Evolutionary conservation across 106 monocot species (phyloP), one percentile per base, ranked within the genome.

Genomic region (Alisma plantagoaquatica): DNA sequence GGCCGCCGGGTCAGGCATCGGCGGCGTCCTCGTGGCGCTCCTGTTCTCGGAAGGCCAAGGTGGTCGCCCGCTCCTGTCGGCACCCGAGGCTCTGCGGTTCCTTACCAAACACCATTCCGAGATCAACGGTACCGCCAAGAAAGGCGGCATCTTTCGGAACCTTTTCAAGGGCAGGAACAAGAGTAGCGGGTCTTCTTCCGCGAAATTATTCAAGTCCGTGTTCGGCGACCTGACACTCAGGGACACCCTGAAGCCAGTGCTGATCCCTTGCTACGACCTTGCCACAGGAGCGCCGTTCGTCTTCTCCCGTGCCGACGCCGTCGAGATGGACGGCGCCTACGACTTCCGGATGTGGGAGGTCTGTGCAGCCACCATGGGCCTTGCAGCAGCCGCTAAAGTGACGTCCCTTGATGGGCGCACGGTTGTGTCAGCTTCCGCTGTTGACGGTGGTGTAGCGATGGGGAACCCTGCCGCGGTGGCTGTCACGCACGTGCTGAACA

Each of bases 401-500:
- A 53, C 41, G 9, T 82, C 82, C 10, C 41, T 67, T 10, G 82
- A 87, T 54, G 68, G 72, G 8, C 29, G 53, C 15, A 78, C 75
- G 11, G 23, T 27, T 3, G 66, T 87, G 21, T 22, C 45, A 12
- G 66, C 66, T 21, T 45, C 33, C 5, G 64, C 82, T 2, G 64
- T 62, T 1, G 79, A 67, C 15, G 74, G 77, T 20, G 72, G 57
- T 19, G 57, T 72, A 20, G 79, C 72, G 21, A 81, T 72, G 62
- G 75, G 64, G 25, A 94, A 94, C 53, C 93, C 93, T 3, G 75
- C 87, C 10, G 83, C 87, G 4, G 73, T 75, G 14, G 93, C 87
- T 1, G 73, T 94, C 43, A 87, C 93, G n/a, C 93, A 94, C 64
- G 93, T 94, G 21, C 80, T 94, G n/a, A 87, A 94, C 60, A 94